Evolutionary conservation across 1,139 yeast genomes (phyloP).

Genomic region (Taphrina communis): DNA sequence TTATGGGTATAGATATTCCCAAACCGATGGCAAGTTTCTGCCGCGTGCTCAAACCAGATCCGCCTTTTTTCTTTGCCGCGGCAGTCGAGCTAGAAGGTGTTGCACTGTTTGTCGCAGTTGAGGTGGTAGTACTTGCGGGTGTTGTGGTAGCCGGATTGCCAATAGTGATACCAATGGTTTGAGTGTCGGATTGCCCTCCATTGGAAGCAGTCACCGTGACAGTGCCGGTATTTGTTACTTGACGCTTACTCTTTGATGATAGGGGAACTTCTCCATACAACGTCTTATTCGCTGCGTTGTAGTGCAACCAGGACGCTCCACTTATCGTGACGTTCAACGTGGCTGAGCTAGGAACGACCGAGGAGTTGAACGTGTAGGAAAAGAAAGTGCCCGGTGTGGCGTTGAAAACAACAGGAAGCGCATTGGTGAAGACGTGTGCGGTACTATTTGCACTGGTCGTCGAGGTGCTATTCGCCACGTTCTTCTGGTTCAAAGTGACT

Average conservation of each 20-base stretch:
- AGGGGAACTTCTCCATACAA: constrained; percentile 72
- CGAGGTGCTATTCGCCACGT: constrained; percentile 48
- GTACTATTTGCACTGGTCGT: constrained; percentile 40
- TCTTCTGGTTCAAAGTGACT: constrained; percentile 53
- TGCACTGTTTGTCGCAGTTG: constrained; percentile 46
- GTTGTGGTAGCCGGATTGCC: constrained; percentile 43
- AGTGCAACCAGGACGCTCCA: constrained; percentile 68
- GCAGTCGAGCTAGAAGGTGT: constrained; percentile 49
- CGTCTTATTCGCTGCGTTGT: constrained; percentile 65
- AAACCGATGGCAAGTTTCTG: constrained; percentile 50
- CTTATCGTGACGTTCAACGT: constrained; percentile 57
- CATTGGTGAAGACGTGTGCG: constrained; percentile 25
- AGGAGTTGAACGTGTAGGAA: constrained; percentile 56
- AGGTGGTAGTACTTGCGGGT: constrained; percentile 43
- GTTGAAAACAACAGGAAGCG: constrained; percentile 54
- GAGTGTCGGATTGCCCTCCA: constrained; percentile 41
- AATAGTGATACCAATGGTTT: constrained; percentile 41
- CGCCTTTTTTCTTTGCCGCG: constrained; percentile 49
- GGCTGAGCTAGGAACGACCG: constrained; percentile 53
- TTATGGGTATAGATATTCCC: constrained; percentile 42
- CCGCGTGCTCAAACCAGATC: constrained; percentile 46
- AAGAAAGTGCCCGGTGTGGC: constrained; percentile 70
- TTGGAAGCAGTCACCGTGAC: constrained; percentile 45
- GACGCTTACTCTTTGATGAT: constrained; percentile 47
- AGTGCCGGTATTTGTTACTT: constrained; percentile 40